phyloP scores from a whole-genome alignment of 768 basidiomycete genomes.

The Amylocystis lapponica region DNA sequence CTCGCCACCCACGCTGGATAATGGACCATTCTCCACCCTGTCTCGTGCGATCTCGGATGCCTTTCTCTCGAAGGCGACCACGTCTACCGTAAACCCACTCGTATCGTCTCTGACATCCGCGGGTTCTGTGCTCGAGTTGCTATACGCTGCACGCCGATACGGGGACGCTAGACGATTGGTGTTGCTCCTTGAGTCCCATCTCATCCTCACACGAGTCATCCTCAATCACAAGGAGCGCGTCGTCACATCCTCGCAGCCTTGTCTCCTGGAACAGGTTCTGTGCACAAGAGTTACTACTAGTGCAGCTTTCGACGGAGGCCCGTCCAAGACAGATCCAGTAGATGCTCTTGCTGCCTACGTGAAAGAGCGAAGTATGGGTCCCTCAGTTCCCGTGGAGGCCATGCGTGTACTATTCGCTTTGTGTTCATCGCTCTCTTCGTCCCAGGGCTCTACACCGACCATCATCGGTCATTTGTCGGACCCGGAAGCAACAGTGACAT shows the following conservation, averaged over 20 bases:
- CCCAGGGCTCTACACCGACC: slow-evolving; percentile 59
- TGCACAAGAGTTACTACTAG: slow-evolving; percentile 56
- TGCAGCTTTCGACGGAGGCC: slow-evolving; percentile 35
- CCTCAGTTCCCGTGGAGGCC: slow-evolving; percentile 57
- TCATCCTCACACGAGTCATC: slow-evolving; percentile 55
- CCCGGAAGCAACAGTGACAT: slow-evolving; percentile 63
- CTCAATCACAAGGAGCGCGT: slow-evolving; percentile 57
- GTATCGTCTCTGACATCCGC: slow-evolving; percentile 65
- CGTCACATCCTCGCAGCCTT: slow-evolving; percentile 24
- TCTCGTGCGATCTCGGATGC: slow-evolving; percentile 64
- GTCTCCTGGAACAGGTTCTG: slow-evolving; percentile 70
- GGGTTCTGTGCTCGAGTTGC: slow-evolving; percentile 47
- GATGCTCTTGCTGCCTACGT: slow-evolving; percentile 69
- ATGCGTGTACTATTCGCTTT: slow-evolving; percentile 63
- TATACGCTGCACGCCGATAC: slow-evolving; percentile 59
- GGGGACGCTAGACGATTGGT: slow-evolving; percentile 67
- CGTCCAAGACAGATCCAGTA: slow-evolving; percentile 59
- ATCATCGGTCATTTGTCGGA: slow-evolving; percentile 75
- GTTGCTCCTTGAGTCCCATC: slow-evolving; percentile 60
- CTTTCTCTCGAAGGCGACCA: slow-evolving; percentile 68
- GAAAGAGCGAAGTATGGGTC: slow-evolving; percentile 56
- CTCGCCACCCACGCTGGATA: slow-evolving; percentile 46
- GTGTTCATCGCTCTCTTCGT: slow-evolving; percentile 55
- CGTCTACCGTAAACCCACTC: slow-evolving; percentile 77
- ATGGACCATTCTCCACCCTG: slow-evolving; percentile 54